Evolutionary conservation across 306 rosid species (phyloP), one percentile per base, ranked within the genome.

Genomic region (Gillenia trifoliata): DNA sequence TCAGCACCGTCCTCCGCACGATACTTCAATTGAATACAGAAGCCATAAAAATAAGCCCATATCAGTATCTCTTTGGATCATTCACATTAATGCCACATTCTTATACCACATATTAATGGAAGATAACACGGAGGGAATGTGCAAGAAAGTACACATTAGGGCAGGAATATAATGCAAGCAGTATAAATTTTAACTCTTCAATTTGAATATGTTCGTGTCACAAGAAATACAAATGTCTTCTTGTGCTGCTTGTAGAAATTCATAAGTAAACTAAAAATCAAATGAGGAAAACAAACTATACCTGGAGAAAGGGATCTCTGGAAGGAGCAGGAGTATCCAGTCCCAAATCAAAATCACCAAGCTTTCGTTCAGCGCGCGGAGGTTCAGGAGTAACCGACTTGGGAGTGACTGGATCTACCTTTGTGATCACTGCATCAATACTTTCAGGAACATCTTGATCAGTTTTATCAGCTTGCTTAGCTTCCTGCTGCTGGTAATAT

Each of bases 351-450:
- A 79, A 33, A 67, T 81, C 77, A 43, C 84, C 65, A 79, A 57
- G 59, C 62, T 36, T 75, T 79, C 64, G 78, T 79, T 87, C 91
- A 66, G 36, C 47, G 52, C 72, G 68, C 45, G 84, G 91, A 70
- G 90, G 94, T 45, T 93, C 90, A 8, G 93, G 96, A 69, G 91
- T 91, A 56, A 33, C 88, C 2, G 80, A 88, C 71, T 83, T 89
- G 4, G 98, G 98, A 69, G 98, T 91, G 75, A 82, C 84, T 3
- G 97, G 97, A 76, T 82, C 90, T 28, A 81, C 92, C 82, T 84
- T 88, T 64, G 60, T 70, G 43, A 28, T 57, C 28, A 74, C 38
- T 15, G 67, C 29, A 76, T 88, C 90, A 40, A 1, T 54, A 40
- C 36, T 69, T 83, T 87, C 89, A 85, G 91, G 75, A 70, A 85